Percentiles rank a stretch among this genome's conserved stretches.
phyloP scores from a whole-genome alignment of 2,329 filamentous ascomycete species.

The Ceratocystis harringtonii region DNA sequence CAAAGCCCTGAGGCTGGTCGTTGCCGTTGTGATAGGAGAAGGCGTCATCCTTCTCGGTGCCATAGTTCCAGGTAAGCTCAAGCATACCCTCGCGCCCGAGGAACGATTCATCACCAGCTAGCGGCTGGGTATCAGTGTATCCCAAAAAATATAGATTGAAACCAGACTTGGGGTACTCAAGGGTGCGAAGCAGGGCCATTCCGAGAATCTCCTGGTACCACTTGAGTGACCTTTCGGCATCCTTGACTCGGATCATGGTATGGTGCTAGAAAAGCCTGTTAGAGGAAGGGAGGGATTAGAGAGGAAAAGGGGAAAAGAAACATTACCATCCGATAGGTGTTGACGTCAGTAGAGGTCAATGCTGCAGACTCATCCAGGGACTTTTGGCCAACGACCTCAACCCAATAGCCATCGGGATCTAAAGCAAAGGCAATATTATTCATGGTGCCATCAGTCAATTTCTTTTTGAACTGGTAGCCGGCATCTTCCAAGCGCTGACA shows the following conservation, averaged over 20 bases:
- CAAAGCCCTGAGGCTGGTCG: constrained; percentile 79
- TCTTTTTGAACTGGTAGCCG: constrained; percentile 92
- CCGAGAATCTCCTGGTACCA: constrained; percentile 80
- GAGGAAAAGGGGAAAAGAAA: not conserved
- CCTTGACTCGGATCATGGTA: constrained; percentile 91
- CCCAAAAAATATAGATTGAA: constrained; percentile 93
- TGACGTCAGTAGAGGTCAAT: constrained; percentile 55
- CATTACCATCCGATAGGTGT: constrained; percentile 55
- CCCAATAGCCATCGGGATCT: constrained; percentile 79
- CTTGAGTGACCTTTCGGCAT: constrained; percentile 54
- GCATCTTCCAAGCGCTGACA: constrained; percentile 81
- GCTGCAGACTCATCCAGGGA: constrained; percentile 55
- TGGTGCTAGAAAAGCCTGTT: constrained; percentile 44
- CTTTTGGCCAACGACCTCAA: constrained; percentile 66
- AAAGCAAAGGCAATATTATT: constrained; percentile 76
- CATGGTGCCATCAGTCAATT: constrained; percentile 77
- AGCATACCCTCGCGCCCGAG: constrained; percentile 67
- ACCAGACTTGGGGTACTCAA: constrained; percentile 51
- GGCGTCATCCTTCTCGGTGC: constrained; percentile 67
- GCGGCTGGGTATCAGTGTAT: constrained; percentile 47
- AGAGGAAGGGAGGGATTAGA: not conserved
- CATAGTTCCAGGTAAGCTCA: constrained; percentile 76
- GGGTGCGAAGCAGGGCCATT: constrained; percentile 65
- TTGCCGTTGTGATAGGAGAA: constrained; percentile 93
- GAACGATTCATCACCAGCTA: constrained; percentile 38